Base-by-base conservation (phyloP, 768 basidiomycete species). In the Tulasnella sp. region DNA sequence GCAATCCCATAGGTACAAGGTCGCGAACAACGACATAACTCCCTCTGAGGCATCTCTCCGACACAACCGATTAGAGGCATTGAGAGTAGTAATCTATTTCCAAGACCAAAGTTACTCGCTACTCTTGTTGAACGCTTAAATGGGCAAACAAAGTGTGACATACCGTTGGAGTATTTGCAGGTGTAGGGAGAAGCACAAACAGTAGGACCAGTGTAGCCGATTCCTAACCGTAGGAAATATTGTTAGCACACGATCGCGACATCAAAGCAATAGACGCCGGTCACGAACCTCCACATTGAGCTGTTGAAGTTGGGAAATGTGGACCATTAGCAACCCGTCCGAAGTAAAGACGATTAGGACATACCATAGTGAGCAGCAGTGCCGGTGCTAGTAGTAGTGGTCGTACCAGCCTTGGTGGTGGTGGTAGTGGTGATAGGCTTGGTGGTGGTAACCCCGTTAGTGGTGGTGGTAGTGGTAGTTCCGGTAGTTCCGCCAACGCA, bases 391-490 rank as follows among this genome's bases (percentile, higher is more conserved):
- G 74, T 17, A 7, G 35, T 19, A 26, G 52, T 19, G 26, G 44
- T 42, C 5, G 74, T 44, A 52, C n/a, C n/a, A 34, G 69, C 63
- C 5, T 17, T n/a, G 19, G 74, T 75, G 16, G 69, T 75, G 17
- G 74, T 36, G 17, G 66, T 68, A 17, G 64, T n/a, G 41, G 72
- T 62, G 0, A 73, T 74, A 19, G 72, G 5, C 14, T 39, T 19
- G 19, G 52, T 19, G 26, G 44, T 42, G 1, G 74, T 44, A 52
- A 14, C n/a, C 5, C 59, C 63, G 14, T 17, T n/a, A n/a, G 74
- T 75, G 16, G 69, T 75, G 17, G 74, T 36, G 17, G 66, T 68
- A 17, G 64, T n/a, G 41, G 72, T 62, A 0, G 74, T 74, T 14
- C 16, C 17, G 16, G 16, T 9, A 11, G 66, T 59, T 26, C 73